phyloP scores from a whole-genome alignment of 1,284 basidiomycete species.

The Microbotryum scabiosae region DNA sequence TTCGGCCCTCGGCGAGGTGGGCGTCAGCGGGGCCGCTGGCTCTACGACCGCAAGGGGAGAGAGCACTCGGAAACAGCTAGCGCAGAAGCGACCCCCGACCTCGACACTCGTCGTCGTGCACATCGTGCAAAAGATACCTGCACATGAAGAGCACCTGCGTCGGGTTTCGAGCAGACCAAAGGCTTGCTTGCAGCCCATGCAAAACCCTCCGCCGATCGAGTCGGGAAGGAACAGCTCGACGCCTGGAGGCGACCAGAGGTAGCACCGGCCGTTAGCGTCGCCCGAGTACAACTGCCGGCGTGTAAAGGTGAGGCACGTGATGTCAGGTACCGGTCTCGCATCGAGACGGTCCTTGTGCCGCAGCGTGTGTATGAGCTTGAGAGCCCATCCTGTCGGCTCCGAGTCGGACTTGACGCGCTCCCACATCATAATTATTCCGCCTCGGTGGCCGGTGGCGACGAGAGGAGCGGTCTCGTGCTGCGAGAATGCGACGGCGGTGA shows the following conservation, averaged over 20 bases:
- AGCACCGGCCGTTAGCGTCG: not conserved
- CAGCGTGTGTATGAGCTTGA: slow-evolving; percentile 3
- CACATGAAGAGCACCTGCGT: slow-evolving; percentile 4
- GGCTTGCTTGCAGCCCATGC: slow-evolving; percentile 6
- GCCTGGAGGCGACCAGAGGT: slow-evolving; percentile 5
- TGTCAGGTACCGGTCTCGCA: not conserved
- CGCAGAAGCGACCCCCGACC: slow-evolving; percentile 12
- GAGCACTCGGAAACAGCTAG: slow-evolving; percentile 3
- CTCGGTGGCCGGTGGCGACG: slow-evolving; percentile 8
- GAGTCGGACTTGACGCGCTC: not conserved
- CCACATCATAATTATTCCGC: slow-evolving; percentile 7
- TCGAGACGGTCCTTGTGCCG: slow-evolving; percentile 9
- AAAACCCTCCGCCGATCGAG: not conserved
- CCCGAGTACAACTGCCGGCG: slow-evolving; percentile 9
- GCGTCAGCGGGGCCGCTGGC: too few species aligned
- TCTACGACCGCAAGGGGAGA: too few species aligned
- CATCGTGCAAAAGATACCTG: slow-evolving; percentile 7
- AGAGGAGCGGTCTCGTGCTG: slow-evolving; percentile 11
- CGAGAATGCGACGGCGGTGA: slow-evolving; percentile 10
- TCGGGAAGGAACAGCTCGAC: slow-evolving; percentile 10
- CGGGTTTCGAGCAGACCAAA: slow-evolving; percentile 10
- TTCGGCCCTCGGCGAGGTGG: too few species aligned
- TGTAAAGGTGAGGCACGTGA: slow-evolving; percentile 9
- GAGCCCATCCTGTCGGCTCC: not conserved
- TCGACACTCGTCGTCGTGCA: slow-evolving; percentile 7